phyloP scores from a whole-genome alignment of 345 rosid species.

The Carallia brachiata region DNA sequence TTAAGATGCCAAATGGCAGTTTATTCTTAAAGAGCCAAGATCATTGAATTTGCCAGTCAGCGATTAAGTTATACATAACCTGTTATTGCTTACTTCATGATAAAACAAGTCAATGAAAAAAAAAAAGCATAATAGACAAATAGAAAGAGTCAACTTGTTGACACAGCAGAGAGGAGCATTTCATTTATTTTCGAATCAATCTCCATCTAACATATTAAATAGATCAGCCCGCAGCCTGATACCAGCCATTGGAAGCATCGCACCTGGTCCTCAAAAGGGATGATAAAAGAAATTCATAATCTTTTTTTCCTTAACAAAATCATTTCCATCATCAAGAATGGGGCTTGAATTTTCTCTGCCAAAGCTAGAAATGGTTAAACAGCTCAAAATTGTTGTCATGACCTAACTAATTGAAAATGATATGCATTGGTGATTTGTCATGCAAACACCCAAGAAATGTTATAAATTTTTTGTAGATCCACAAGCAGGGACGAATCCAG shows the following conservation, averaged over 20 bases:
- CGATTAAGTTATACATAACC: too few relatives aligned
- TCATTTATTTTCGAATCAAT: too few relatives aligned
- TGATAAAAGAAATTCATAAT: neutral
- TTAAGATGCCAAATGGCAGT: conserved; percentile 9
- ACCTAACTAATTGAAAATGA: too few relatives aligned
- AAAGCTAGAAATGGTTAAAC: neutral
- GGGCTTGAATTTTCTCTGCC: neutral
- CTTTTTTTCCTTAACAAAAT: neutral
- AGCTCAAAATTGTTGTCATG: too few relatives aligned
- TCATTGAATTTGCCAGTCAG: neutral
- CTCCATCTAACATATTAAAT: neutral
- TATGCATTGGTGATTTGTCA: too few relatives aligned
- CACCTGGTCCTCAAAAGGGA: neutral
- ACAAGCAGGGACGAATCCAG: too few relatives aligned
- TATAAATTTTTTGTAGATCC: too few relatives aligned
- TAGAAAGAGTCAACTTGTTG: neutral
- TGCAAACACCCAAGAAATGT: too few relatives aligned
- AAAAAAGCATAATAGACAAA: neutral
- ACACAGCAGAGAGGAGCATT: neutral
- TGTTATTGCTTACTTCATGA: neutral
- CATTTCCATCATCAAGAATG: neutral
- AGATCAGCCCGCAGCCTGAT: conserved; percentile 19
- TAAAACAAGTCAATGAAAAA: neutral
- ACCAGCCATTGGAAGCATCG: conserved; percentile 5
- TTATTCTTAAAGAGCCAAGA: neutral